Evolutionary conservation across 2,329 filamentous ascomycete species (phyloP).

Genomic region (Bipolaris victoriae): DNA sequence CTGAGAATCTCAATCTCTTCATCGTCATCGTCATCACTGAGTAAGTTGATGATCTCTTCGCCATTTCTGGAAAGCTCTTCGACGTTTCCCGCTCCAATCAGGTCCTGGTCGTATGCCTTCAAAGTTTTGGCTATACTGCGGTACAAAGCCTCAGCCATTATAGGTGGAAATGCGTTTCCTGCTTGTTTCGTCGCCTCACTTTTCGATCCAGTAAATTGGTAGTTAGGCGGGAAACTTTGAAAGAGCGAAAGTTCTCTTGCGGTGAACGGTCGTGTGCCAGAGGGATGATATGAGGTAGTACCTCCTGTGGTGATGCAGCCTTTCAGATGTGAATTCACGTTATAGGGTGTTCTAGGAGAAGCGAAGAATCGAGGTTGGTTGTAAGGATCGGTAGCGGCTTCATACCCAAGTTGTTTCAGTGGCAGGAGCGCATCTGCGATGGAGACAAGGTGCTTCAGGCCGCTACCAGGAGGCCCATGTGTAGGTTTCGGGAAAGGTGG

Average conservation of each 20-base stretch:
- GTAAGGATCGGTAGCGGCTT: conserved; percentile 17
- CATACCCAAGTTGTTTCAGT: conserved; percentile 2
- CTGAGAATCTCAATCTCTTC: neutral
- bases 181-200: conserved; percentile 22
- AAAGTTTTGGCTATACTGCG: conserved; percentile 12
- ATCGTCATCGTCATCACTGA: neutral
- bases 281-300: conserved; percentile 20
- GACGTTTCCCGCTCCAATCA: conserved; percentile 35
- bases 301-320: conserved; percentile 29
- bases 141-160: conserved; percentile 20
- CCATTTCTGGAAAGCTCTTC: conserved; percentile 6
- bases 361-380: conserved; percentile 21
- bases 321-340: neutral
- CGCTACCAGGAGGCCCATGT: conserved; percentile 28
- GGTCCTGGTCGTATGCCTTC: conserved; percentile 35
- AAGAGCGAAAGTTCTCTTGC: conserved; percentile 25
- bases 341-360: neutral
- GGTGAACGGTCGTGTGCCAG: conserved; percentile 24
- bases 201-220: conserved; percentile 16
- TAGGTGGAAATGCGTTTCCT: conserved; percentile 33
- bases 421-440: conserved; percentile 32
- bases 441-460: conserved; percentile 26
- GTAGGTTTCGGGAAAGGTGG: conserved; percentile 39
- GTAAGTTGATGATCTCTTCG: neutral
- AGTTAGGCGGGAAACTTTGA: conserved; percentile 25